Conservation (phyloP, 2,329 filamentous ascomycete genomes). For the Ophiocordyceps camponoti-rufipedis region DNA sequence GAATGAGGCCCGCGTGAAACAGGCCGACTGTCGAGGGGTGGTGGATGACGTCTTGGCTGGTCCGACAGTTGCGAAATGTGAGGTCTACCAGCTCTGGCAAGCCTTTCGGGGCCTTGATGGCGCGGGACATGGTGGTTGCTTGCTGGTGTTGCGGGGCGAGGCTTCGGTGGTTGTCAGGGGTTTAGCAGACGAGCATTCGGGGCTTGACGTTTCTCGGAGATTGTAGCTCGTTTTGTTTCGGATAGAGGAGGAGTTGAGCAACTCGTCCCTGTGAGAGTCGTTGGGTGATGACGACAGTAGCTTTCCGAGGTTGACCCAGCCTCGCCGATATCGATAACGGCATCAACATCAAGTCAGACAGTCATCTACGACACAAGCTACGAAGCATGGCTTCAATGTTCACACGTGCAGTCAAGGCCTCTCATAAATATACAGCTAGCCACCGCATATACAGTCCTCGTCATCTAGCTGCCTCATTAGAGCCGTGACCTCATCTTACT, state of each 20-base stretch:
- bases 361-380: too few species aligned
- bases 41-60: constrained; percentile 30
- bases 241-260: not conserved
- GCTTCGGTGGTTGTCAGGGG: not conserved
- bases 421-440: too few species aligned
- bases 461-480: too few species aligned
- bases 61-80: constrained; percentile 28
- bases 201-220: not conserved
- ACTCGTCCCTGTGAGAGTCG: not conserved
- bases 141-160: not conserved
- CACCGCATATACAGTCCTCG: too few species aligned
- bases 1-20: constrained; percentile 22
- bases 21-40: constrained; percentile 35
- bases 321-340: too few species aligned
- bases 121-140: constrained; percentile 15
- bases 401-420: too few species aligned
- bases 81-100: constrained; percentile 32
- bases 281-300: too few species aligned
- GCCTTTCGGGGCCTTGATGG: constrained; percentile 21
- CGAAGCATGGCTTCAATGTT: too few species aligned
- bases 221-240: not conserved
- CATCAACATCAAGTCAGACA: too few species aligned
- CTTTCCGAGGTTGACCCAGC: too few species aligned
- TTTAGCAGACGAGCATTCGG: not conserved
- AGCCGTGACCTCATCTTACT: too few species aligned